phyloP scores from a whole-genome alignment of 2,329 filamentous ascomycete genomes.

The Thelonectria olida region DNA sequence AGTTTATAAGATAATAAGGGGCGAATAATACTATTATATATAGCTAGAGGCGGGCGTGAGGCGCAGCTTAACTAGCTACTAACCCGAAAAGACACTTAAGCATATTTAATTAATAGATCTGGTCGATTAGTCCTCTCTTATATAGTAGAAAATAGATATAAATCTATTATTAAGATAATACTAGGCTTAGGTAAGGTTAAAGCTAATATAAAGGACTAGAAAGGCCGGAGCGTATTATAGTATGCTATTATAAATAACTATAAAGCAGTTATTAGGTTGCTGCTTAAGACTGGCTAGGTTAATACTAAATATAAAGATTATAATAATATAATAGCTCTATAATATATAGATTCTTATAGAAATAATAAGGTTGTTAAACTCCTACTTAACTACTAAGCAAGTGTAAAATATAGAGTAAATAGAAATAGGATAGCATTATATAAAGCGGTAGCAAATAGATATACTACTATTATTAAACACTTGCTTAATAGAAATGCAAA shows the following conservation, averaged over 20 bases:
- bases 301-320: neutral
- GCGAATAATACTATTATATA: neutral
- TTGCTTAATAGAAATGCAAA: neutral
- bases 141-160: constrained; percentile 2
- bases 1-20: neutral
- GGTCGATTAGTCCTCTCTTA: constrained; percentile 7
- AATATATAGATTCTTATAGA: neutral
- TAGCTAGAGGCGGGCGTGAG: constrained; percentile 7
- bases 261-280: neutral
- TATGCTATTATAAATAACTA: neutral
- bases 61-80: neutral
- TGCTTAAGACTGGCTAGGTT: neutral
- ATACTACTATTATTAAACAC: neutral
- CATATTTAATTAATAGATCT: neutral
- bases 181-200: neutral
- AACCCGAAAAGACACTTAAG: constrained; percentile 7
- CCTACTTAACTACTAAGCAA: neutral
- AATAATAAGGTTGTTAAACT: neutral
- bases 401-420: neutral
- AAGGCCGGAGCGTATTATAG: neutral
- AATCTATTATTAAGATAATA: neutral
- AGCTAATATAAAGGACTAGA: neutral
- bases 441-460: neutral
- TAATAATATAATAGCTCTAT: neutral
- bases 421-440: neutral